Evolutionary conservation across 2,329 filamentous ascomycete genomes (phyloP), one percentile per base, ranked within the genome.

Genomic region (Fusarium compactum): DNA sequence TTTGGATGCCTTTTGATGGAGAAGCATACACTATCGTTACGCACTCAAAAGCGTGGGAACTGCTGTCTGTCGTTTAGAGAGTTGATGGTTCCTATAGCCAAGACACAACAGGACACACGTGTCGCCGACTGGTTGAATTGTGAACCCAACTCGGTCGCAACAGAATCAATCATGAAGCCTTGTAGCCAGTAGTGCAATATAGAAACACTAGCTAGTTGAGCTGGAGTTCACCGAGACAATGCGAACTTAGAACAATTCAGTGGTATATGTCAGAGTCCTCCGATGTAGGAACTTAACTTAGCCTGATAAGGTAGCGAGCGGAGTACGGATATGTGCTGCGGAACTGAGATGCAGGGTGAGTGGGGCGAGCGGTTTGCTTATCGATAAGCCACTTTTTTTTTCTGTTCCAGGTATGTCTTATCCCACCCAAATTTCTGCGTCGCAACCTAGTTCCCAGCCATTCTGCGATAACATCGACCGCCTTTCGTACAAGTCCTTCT

Each of bases 361-460:
- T 67, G 69, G 70, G 20, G 29, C 63, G 41, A 25, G 18, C 24
- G 38, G 32, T 15, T 29, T 53, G 14, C 61, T 74, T 78, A 79
- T 79, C 78, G 78, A 79, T 79, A 78, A 79, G 70, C 69, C 66
- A 73, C 57, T 77, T 75, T 74, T 73, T 66, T 67, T 66, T 59
- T 65, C 59, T 60, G 43, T 63, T 52, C 34, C 50, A 44, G 51
- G 55, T 62, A 59, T 62, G 34, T 53, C 24, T 43, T 29, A 75
- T 73, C 72, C 71, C 69, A 70, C 74, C 66, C 69, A 65, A 53
- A 41, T 62, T 68, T 72, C 57, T 58, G 51, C 52, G 64, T 58
- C 62, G 63, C 64, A 60, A 65, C 47, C 65, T 68, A 55, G 65
- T 60, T 43, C 67, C 62, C 55, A 66, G 62, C 65, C 65, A 69